phyloP scores from a whole-genome alignment of 768 basidiomycete species.

The Leccinum rimulosum region DNA sequence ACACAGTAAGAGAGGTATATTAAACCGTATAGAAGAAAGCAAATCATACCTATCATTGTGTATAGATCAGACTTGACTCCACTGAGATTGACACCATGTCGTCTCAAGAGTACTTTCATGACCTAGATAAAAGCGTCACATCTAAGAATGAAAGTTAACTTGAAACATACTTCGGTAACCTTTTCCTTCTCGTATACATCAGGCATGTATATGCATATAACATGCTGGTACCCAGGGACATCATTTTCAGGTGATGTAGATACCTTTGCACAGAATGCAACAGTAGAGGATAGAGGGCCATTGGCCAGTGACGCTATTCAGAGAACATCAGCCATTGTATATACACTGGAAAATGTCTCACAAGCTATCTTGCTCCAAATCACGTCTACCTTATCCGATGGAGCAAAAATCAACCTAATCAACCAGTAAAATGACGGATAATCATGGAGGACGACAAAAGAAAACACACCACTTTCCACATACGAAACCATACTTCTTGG shows the following conservation, averaged over 20 bases:
- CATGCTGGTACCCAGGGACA: conserved; percentile 51
- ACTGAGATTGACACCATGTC: conserved; percentile 61
- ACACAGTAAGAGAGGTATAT: neutral
- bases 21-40: neutral
- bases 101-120: conserved; percentile 63
- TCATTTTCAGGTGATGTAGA: conserved; percentile 56
- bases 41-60: conserved; percentile 51
- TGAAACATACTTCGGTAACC: conserved; percentile 47
- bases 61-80: conserved; percentile 76
- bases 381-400: conserved; percentile 57
- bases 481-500: conserved; percentile 51
- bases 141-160: neutral
- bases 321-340: neutral
- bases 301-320: conserved; percentile 57
- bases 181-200: conserved; percentile 64
- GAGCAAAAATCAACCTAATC: conserved; percentile 65
- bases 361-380: conserved; percentile 65
- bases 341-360: conserved; percentile 28
- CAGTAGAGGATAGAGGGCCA: conserved; percentile 59
- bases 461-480: conserved; percentile 63
- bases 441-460: neutral
- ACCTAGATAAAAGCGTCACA: conserved; percentile 36
- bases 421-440: neutral
- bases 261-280: conserved; percentile 60
- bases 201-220: conserved; percentile 71